Conservation (phyloP, 2,329 filamentous ascomycete genomes). For the Hymenoscyphus fraxineus region DNA sequence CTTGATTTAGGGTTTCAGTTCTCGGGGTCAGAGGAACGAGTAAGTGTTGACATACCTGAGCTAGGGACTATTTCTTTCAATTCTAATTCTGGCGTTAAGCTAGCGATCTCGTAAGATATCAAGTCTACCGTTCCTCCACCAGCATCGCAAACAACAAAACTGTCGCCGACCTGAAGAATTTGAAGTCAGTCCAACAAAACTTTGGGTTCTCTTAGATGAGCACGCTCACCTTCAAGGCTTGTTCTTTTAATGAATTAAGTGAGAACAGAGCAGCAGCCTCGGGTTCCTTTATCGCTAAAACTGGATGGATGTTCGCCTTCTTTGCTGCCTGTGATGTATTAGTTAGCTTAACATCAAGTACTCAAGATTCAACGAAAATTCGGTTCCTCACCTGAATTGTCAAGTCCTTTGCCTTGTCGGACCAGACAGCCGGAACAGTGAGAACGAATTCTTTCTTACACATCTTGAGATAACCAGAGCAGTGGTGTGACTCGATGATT, state of each 20-base stretch:
- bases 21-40: background rate
- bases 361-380: too few species aligned
- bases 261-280: constrained; percentile 23
- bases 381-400: too few species aligned
- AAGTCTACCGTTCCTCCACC: constrained; percentile 36
- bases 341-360: constrained; percentile 4
- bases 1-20: constrained; percentile 4
- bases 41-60: constrained; percentile 14
- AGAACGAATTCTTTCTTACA: constrained; percentile 51
- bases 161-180: constrained; percentile 30
- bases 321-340: constrained; percentile 27
- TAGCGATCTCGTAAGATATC: constrained; percentile 32
- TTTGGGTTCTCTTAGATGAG: constrained; percentile 1
- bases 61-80: constrained; percentile 30
- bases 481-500: constrained; percentile 42
- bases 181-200: constrained; percentile 26
- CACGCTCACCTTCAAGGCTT: too few species aligned
- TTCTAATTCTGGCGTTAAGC: constrained; percentile 20
- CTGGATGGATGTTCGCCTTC: constrained; percentile 11
- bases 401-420: constrained; percentile 49
- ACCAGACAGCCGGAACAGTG: constrained; percentile 58
- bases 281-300: constrained; percentile 19
- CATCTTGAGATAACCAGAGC: constrained; percentile 40
- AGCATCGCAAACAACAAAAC: constrained; percentile 35
- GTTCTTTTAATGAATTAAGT: constrained; percentile 5